A percentile compares a stretch with the other conserved stretches of the same genome.
Evolutionary conservation across 192 early-diverging fungal genomes (phyloP).

Genomic region (Rhizoclosmatium sp.): DNA sequence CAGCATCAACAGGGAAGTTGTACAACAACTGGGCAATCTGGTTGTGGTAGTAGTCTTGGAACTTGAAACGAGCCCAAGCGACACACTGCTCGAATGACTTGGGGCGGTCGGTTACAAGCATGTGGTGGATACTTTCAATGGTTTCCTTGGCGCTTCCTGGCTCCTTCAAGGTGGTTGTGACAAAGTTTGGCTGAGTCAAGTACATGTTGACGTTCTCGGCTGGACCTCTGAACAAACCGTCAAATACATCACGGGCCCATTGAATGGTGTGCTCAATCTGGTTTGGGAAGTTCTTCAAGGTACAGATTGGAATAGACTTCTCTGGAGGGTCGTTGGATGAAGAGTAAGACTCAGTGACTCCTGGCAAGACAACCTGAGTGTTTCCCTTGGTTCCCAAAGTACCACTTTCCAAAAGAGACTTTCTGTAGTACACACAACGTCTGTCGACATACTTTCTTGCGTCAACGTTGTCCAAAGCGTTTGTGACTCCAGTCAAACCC

Average conservation of each 20-base stretch:
- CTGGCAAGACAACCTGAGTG: constrained; percentile 96
- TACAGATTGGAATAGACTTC: constrained; percentile 96
- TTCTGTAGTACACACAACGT: constrained; percentile 95
- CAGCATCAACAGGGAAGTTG: constrained; percentile 95
- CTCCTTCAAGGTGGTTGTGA: constrained; percentile 80
- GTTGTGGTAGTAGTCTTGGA: constrained; percentile 95
- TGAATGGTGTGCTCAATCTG: constrained; percentile 88
- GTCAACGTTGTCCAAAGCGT: constrained; percentile 98
- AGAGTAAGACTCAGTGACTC: constrained; percentile 97
- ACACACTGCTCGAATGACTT: constrained; percentile 91
- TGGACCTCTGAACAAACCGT: constrained; percentile 89
- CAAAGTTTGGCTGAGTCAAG: constrained; percentile 83
- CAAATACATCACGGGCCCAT: constrained; percentile 98
- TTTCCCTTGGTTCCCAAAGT: constrained; percentile 99
- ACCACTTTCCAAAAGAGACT: constrained; percentile 95
- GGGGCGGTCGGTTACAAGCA: constrained; percentile 79
- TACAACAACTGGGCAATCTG: constrained; percentile 92
- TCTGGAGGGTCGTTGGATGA: constrained; percentile 98
- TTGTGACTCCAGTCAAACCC: constrained; percentile 88
- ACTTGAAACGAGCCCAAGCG: constrained; percentile 88
- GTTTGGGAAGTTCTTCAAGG: constrained; percentile 97
- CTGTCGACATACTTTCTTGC: constrained; percentile 97
- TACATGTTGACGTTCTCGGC: constrained; percentile 96
- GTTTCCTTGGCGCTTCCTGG: constrained; percentile 78
- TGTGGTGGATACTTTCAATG: constrained; percentile 77